Evolutionary conservation across 768 basidiomycete species (phyloP), one percentile per base, ranked within the genome.

Genomic region (Pleurotus cornucopiae): DNA sequence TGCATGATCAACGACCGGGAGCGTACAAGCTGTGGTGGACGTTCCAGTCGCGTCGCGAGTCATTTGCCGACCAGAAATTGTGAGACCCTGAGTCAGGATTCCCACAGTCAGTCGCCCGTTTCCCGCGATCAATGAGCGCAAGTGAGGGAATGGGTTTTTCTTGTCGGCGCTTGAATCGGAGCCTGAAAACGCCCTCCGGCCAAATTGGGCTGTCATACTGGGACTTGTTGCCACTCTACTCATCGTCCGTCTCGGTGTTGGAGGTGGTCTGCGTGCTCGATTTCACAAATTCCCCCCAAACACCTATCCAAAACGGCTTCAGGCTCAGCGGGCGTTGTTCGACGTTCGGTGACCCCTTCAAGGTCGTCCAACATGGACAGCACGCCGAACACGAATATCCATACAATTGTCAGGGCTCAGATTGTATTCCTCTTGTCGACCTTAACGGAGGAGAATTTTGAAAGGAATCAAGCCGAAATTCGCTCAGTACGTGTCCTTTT

Each of bases 391-490:
- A 85, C 87, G 69, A 91, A 90, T 71, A 91, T 93, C 67, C 86
- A 91, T 72, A 92, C 89, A 69, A 93, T 93, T 71, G 91, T 94
- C 76, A 91, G 91, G 74, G 90, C 95, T 58, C 95, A 99, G 79
- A 95, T 99, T 68, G 94, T 96, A 62, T 98, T 99, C 74, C 81
- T 98, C 57, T 82, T 99, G 62, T 94, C 92, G 25, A 98, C 94
- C 23, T 84, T 98, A 59, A 94, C 92, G 57, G 96, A 98, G 74
- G 96, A 98, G 65, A 94, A 94, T 73, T 99, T 93, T 69, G 91
- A 92, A 68, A 84, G 91, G 68, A 93, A 97, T 73, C 88, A 94
- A 69, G 75, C 84, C 56, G 95, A 99, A 76, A 97, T 99, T 65
- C 88, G 93, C 67, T 92, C 91, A 56, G 96, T 98, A 34, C 30